phyloP scores from a whole-genome alignment of 164 flowering plant genomes.

The Cinnamomum chago region DNA sequence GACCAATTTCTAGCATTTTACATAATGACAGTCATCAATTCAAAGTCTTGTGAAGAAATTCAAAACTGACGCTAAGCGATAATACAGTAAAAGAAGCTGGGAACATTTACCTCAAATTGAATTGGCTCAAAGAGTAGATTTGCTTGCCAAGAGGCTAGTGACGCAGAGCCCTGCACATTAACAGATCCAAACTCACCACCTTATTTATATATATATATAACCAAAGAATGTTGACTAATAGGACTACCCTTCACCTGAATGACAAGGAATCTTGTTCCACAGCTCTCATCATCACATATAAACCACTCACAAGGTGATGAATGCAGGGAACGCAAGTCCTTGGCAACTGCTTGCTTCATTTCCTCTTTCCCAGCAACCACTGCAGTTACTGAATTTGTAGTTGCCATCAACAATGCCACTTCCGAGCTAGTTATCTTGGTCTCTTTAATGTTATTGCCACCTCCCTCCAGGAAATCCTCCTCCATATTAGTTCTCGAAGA shows the following conservation, averaged over 20 bases:
- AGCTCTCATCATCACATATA: slow-evolving; percentile 76
- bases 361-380: slow-evolving; percentile 95
- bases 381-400: slow-evolving; percentile 82
- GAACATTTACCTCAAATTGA: slow-evolving; percentile 77
- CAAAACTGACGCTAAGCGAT: neutral
- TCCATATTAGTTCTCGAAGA: slow-evolving; percentile 25
- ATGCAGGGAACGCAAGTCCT: slow-evolving; percentile 60
- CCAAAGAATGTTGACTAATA: no score
- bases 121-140: slow-evolving; percentile 84
- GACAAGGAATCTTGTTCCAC: slow-evolving; percentile 71
- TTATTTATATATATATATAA: no score
- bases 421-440: slow-evolving; percentile 30
- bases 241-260: slow-evolving; percentile 62
- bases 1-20: neutral
- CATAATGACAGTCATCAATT: neutral
- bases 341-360: slow-evolving; percentile 89
- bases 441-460: slow-evolving; percentile 16
- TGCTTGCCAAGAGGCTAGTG: slow-evolving; percentile 98
- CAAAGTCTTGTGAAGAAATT: neutral
- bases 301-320: slow-evolving; percentile 97
- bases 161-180: slow-evolving; percentile 79
- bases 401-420: slow-evolving; percentile 66
- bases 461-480: neutral
- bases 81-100: neutral
- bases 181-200: neutral